Percentiles rank a stretch among this genome's conserved stretches.
These are phyloP conservation scores for Podaxis pistillaris DNA, from an alignment of 768 basidiomycete genomes.

Conservation along the genomic window DNA sequence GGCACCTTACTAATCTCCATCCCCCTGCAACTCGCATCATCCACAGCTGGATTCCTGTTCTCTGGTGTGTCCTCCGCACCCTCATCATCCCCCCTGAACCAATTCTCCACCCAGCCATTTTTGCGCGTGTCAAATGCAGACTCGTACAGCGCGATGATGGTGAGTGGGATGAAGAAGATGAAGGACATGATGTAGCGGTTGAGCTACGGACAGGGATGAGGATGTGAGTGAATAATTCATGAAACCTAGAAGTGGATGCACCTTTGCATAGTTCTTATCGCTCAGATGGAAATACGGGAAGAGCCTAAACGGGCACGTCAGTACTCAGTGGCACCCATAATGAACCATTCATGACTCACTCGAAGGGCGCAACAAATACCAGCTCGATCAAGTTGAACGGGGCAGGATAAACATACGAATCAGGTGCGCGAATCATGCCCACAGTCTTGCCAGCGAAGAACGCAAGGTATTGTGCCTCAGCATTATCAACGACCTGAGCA, in stretches of 20 bases:
- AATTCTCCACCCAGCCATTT: constrained; percentile 63
- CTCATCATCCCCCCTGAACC: constrained; percentile 63
- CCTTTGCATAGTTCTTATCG: constrained; percentile 58
- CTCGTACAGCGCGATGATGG: constrained; percentile 75
- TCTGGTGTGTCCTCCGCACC: constrained; percentile 53
- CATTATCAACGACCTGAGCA: constrained; percentile 70
- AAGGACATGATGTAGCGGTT: constrained; percentile 77
- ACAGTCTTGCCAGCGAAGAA: constrained; percentile 90
- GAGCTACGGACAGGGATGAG: constrained; percentile 38
- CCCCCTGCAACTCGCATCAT: constrained; percentile 52
- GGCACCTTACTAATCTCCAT: constrained; percentile 67
- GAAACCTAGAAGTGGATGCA: constrained; percentile 11
- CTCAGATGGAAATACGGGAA: constrained; percentile 45
- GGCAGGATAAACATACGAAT: constrained; percentile 85
- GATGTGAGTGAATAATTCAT: neutral
- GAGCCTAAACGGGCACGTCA: constrained; percentile 30
- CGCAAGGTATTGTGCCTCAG: constrained; percentile 86
- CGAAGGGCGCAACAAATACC: constrained; percentile 78
- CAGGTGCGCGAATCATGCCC: constrained; percentile 82
- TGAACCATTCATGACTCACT: constrained; percentile 50
- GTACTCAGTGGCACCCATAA: neutral
- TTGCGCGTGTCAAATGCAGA: constrained; percentile 47
- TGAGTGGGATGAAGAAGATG: constrained; percentile 82
- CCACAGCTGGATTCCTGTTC: constrained; percentile 58
- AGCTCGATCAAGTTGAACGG: constrained; percentile 90